Conservation (phyloP, 495 filamentous ascomycete species). For the Penicillium antarcticum region DNA sequence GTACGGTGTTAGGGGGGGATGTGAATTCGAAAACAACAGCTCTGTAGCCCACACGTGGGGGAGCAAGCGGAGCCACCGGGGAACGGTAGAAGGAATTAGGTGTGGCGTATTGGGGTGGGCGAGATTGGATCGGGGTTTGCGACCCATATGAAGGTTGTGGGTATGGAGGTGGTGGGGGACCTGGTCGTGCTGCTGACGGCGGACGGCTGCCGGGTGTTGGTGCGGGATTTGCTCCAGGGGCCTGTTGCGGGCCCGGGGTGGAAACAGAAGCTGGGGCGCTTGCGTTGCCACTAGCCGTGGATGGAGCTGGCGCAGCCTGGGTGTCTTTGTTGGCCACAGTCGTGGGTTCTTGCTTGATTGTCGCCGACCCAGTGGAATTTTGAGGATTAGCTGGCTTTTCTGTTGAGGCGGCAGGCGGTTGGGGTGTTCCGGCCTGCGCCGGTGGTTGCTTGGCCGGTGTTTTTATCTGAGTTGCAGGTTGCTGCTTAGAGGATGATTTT, state of each 20-base stretch:
- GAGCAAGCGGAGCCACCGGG: conserved; percentile 23
- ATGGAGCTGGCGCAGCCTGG: conserved; percentile 14
- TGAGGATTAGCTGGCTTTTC: conserved; percentile 8
- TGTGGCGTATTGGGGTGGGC: conserved; percentile 34
- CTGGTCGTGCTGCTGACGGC: conserved; percentile 23
- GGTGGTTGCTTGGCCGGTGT: conserved; percentile 25
- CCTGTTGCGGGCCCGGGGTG: conserved; percentile 16
- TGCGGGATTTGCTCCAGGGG: conserved; percentile 18
- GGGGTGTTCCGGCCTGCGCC: conserved; percentile 14
- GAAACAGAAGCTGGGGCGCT: conserved; percentile 14
- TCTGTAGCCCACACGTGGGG: conserved; percentile 55
- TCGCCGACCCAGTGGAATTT: conserved; percentile 11
- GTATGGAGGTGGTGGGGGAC: conserved; percentile 26
- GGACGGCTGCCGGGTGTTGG: conserved; percentile 16
- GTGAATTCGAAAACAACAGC: conserved; percentile 82
- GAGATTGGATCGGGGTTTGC: conserved; percentile 37
- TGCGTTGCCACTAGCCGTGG: conserved; percentile 22
- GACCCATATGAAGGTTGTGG: conserved; percentile 33
- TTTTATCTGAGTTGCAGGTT: conserved; percentile 22
- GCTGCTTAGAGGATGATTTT: conserved; percentile 29
- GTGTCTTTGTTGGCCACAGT: neutral
- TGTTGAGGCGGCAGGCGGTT: conserved; percentile 14
- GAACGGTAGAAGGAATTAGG: conserved; percentile 37
- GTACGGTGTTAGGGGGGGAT: conserved; percentile 46
- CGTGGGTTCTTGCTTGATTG: conserved; percentile 36